Base-by-base conservation (phyloP, 176 grass and related monocot genomes). In the Oryza brachyantha region DNA sequence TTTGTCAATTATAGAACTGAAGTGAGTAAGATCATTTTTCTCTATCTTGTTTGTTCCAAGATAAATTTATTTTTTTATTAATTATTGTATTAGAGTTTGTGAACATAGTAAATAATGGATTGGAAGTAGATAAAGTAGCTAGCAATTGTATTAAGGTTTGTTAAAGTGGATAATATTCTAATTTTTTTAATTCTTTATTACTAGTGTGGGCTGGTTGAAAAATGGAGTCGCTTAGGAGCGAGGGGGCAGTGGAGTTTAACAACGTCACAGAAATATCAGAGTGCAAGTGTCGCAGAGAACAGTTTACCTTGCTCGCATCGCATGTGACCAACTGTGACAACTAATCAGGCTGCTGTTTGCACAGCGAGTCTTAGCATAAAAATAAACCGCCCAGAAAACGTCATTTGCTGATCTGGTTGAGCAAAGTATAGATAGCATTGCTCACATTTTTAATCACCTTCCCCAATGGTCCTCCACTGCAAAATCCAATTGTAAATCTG, bases 341-440 rank as follows among this genome's bases (percentile, higher is more conserved):
- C 17, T 26, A 31, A 46, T 13, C 27, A 66, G 19, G 3, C 22
- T 17, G 19, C 61, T n/a, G 35, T 26, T 65, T 66, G 61, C 42
- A 66, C 2, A 37, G 16, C 22, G 2, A 26, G 29, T 61, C 39
- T 11, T 29, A 35, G 7, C 21, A 48, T 52, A 52, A 12, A 67
- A 2, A 36, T 38, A 61, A 61, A 35, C 14, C 50, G 27, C 0
- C 1, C 37, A 13, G 13, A 26, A 80, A 81, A 77, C 55, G 24
- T 70, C 64, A 38, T 16, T 57, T 78, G 68, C 68, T 83, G 29
- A 74, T 74, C 61, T 68, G 68, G 28, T 50, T 67, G 28, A 46
- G 36, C 73, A 22, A 22, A 66, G 66, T 8, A 52, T 35, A 37
- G 29, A 87, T 50, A 50, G 61, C 69, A 26, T 2, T 50, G 4